Evolutionary conservation across 2,329 filamentous ascomycete genomes (phyloP), one percentile per base, ranked within the genome.

Genomic region (Purpureocillium lavendulum): DNA sequence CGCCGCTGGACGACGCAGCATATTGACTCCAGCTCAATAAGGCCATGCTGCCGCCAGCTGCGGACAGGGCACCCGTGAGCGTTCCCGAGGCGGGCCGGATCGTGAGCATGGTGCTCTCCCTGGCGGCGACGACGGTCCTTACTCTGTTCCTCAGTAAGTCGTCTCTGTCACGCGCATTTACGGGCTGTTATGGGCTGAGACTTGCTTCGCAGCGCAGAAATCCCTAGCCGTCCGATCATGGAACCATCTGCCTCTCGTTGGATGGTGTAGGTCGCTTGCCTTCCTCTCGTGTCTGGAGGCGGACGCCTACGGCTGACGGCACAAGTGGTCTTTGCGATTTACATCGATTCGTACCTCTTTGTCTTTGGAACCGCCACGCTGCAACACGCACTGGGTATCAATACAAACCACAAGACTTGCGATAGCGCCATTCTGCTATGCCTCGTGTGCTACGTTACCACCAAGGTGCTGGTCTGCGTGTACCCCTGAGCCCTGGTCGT

Each of bases 371-470:
- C 76, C 3, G 69, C 71, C 3, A 60, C 82, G 8, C 51, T 82
- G 9, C 69, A 77, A 40, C 70, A 75, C 44, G 71, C 74, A 1
- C 64, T 77, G 40, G 74, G 75, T 1, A 62, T 81, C 38, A 73
- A 78, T 44, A 64, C 61, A 13, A 72, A 65, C 16, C 48, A 60
- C 4, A 49, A 54, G 2, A 62, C 75, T 5, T 83, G 78, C 51
- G 69, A 75, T 34, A 68, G 70, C 7, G 74, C 75, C 7, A 77
- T 82, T 31, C 46, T 81, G 7, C 60, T 82, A 1, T 82, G 78
- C 51, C 62, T 82, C 2, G 58, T 69, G 6, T 81, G 71, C 47
- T 82, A 82, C 49, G 65, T 82, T 38, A 74, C 73, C 2, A 79
- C 77, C 3, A 82, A 83, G 61, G 71, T 80, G 38, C 5, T 26